These are phyloP conservation scores for Pistacia vera DNA, from an alignment of 345 rosid genomes.

Conservation along the genomic window DNA sequence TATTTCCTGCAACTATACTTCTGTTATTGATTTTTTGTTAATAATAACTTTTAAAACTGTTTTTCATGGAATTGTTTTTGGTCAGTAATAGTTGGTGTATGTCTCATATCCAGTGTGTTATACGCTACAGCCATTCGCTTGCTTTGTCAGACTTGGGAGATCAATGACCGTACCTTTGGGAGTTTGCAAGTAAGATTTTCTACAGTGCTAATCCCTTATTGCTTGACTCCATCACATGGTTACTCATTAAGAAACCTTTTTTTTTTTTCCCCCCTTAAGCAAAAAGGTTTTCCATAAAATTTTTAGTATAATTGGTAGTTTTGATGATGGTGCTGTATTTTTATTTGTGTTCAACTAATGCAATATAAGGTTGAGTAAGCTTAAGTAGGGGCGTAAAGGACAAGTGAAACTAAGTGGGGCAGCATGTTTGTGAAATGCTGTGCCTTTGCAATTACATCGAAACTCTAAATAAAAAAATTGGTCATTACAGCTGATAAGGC, in stretches of 20 bases:
- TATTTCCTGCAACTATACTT: slow-evolving; percentile 11
- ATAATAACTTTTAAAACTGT: neutral
- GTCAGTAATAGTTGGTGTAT: slow-evolving; percentile 19
- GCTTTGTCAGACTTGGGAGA: slow-evolving; percentile 91
- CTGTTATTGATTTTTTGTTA: neutral
- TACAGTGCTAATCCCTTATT: slow-evolving; percentile 1
- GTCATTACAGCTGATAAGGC: neutral
- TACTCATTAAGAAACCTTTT: neutral
- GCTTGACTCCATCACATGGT: neutral
- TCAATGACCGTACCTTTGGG: slow-evolving; percentile 87
- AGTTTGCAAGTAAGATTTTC: slow-evolving; percentile 65
- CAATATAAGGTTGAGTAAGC: slow-evolving; percentile 6
- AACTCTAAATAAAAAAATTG: neutral
- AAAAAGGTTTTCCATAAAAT: neutral
- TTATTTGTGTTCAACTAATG: neutral
- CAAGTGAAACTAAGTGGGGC: neutral
- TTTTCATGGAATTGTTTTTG: slow-evolving; percentile 16
- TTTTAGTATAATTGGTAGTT: neutral
- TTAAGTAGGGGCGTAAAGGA: neutral
- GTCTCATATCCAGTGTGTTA: slow-evolving; percentile 63
- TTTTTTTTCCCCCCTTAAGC: too few species aligned
- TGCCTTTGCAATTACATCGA: neutral
- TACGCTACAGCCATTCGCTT: slow-evolving; percentile 86
- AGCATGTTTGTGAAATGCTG: slow-evolving; percentile 4
- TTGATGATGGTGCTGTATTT: slow-evolving; percentile 1